These are phyloP conservation scores for Penicillium longicatenatum DNA, from an alignment of 495 filamentous ascomycete genomes.

Conservation along the genomic window DNA sequence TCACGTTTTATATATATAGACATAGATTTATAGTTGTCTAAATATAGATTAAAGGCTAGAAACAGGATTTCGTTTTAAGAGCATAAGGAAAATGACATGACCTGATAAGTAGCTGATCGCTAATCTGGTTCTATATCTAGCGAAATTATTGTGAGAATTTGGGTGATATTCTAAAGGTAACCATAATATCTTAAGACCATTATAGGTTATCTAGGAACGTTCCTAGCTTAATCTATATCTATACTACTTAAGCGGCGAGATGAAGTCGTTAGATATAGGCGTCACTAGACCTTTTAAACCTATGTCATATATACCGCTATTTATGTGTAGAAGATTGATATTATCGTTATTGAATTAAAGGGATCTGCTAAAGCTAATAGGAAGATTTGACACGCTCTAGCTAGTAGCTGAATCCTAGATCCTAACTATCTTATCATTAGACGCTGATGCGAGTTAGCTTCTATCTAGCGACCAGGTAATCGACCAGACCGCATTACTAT, in stretches of 20 bases:
- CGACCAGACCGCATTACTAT: no score
- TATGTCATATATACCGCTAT: conserved; percentile 8
- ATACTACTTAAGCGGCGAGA: conserved; percentile 3
- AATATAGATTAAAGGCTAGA: neutral
- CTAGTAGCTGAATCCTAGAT: no score
- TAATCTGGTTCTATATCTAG: conserved; percentile 6
- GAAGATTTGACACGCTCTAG: neutral
- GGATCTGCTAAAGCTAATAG: neutral
- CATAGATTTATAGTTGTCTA: neutral
- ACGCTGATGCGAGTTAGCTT: no score
- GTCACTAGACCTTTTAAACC: neutral
- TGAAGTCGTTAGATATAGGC: neutral
- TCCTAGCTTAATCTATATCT: conserved; percentile 15
- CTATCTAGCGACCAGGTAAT: no score
- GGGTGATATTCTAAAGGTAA: conserved; percentile 28
- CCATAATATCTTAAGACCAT: conserved; percentile 21
- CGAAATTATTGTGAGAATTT: neutral
- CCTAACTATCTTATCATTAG: no score
- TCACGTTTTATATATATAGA: neutral
- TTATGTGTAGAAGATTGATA: conserved; percentile 10
- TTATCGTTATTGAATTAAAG: conserved; percentile 6
- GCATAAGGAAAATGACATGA: conserved; percentile 14
- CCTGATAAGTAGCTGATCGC: conserved; percentile 14
- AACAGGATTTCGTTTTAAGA: conserved; percentile 9
- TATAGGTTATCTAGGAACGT: conserved; percentile 26